These are phyloP conservation scores for Diaporthe destruens DNA, from an alignment of 2,329 filamentous ascomycete genomes.

Conservation along the genomic window DNA sequence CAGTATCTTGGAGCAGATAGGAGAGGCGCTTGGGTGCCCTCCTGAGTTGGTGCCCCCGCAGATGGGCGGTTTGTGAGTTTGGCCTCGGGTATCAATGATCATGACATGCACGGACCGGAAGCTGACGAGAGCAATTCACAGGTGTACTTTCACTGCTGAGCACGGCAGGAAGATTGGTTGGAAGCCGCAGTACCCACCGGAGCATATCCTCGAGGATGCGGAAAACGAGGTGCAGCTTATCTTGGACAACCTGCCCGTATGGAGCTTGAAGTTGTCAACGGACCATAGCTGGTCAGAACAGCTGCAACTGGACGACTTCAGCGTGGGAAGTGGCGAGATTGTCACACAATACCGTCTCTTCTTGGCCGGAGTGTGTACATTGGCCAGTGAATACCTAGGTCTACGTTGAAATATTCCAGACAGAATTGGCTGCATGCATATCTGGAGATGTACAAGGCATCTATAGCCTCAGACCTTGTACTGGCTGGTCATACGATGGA, in stretches of 20 bases:
- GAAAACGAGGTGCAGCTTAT: conserved; percentile 62
- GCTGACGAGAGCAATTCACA: conserved; percentile 42
- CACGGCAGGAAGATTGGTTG: conserved; percentile 59
- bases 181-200: conserved; percentile 55
- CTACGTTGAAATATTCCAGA: no score
- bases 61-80: conserved; percentile 58
- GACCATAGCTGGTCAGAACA: no score
- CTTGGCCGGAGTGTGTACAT: no score
- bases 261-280: not conserved
- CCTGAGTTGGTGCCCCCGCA: conserved; percentile 54
- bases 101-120: not conserved
- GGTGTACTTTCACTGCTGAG: conserved; percentile 58
- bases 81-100: not conserved
- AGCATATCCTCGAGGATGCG: conserved; percentile 60
- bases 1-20: conserved; percentile 56
- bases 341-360: not conserved
- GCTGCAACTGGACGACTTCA: no score
- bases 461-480: no score
- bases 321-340: no score
- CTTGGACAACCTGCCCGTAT: conserved; percentile 33
- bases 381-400: no score
- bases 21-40: conserved; percentile 51
- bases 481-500: no score
- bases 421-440: no score
- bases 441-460: no score